Evolutionary conservation across 495 filamentous ascomycete species (phyloP), one percentile per base, ranked within the genome.

Genomic region (Penicillium bovifimosum): DNA sequence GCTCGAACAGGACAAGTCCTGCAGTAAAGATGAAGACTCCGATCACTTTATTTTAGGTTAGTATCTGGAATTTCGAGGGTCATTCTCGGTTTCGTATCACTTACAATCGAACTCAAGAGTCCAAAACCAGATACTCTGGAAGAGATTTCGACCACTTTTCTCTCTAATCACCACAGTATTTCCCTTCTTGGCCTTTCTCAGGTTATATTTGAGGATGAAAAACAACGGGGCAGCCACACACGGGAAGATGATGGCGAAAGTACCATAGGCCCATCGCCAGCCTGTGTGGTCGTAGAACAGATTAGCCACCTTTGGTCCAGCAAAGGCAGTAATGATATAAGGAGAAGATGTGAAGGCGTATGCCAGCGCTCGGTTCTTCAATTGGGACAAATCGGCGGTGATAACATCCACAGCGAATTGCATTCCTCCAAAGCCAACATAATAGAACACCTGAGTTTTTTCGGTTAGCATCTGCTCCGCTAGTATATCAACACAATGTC

Each of bases 221-320:
- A 44, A 60, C 29, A 82, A 53, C 29, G 80, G 80, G 6, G 69
- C 40, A 52, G 72, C 77, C 42, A 80, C 63, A 16, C 78, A 45
- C 1, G 79, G 81, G 6, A 76, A 74, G 53, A 84, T 67, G 61
- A 86, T 82, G 27, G 78, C 67, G 57, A 80, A 86, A 31, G 71
- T 65, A 18, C 82, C 82, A 55, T 80, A 84, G 16, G 70, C 78
- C 84, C 82, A 86, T 46, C 80, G 71, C 68, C 74, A 86, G 41
- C 74, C 70, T 13, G 70, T 62, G 1, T 73, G 60, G 20, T 70
- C 43, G 35, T 76, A 62, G 53, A 84, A 72, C 13, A 65, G 65
- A 5, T 73, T 50, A 4, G 79, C 66, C 5, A 76, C 67, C n/a
- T 68, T 71, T 18, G 71, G 69, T 18, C 75, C 75, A 38, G 76